These are phyloP conservation scores for Pythium scleroteichum DNA, from an alignment of 352 stramenopile species.

Conservation along the genomic window DNA sequence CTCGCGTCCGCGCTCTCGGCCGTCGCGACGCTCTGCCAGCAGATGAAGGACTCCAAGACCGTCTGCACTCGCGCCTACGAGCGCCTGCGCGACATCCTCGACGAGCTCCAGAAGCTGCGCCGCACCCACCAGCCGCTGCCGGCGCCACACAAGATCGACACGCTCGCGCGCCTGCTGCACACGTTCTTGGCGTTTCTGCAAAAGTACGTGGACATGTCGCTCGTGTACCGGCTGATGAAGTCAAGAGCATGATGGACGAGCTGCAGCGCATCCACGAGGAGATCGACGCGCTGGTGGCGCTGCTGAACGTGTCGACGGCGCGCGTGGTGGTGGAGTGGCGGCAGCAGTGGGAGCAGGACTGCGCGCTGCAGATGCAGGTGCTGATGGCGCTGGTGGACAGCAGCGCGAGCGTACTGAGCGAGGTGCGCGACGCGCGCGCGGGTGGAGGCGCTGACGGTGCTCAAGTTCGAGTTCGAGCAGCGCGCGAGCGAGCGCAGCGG, in stretches of 20 bases:
- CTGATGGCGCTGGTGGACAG: constrained; percentile 6
- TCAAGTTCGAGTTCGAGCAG: constrained; percentile 10
- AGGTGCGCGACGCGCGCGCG: constrained; percentile 4
- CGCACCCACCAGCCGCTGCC: neutral
- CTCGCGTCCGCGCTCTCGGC: constrained; percentile 1
- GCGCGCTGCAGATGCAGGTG: neutral
- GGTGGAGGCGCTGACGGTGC: constrained; percentile 5
- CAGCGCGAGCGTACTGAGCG: constrained; percentile 5
- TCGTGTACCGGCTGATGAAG: constrained; percentile 4
- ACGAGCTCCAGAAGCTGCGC: constrained; percentile 9
- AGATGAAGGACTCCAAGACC: constrained; percentile 6
- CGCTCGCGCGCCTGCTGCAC: neutral
- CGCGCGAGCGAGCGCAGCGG: neutral
- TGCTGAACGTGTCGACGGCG: constrained; percentile 7
- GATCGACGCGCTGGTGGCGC: constrained; percentile 8
- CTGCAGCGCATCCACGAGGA: constrained; percentile 10
- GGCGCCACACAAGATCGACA: constrained; percentile 11
- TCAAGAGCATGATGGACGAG: constrained; percentile 12
- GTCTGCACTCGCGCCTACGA: constrained; percentile 7
- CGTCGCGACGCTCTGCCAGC: constrained; percentile 4
- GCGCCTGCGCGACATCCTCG: constrained; percentile 13
- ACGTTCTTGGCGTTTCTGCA: neutral
- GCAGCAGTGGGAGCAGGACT: constrained; percentile 4
- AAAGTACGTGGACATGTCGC: neutral
- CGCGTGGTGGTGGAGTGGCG: neutral